Evolutionary conservation across 805 yeast genomes (phyloP), one percentile per base, ranked within the genome.

Genomic region (Zygosaccharomyces bailii): DNA sequence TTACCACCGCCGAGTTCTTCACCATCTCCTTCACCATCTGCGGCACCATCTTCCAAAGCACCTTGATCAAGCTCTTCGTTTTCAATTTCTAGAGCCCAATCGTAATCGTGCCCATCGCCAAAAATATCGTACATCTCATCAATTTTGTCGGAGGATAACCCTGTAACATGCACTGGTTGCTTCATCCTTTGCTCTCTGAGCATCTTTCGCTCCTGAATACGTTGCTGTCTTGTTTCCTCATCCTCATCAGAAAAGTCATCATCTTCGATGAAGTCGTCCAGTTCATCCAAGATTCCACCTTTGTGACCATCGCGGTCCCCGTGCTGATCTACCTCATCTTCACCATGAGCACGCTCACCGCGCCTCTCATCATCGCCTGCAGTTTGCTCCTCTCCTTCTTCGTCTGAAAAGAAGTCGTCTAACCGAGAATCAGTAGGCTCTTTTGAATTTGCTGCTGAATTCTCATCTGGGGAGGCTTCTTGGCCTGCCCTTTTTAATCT

Each of bases 41-140:
- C 66, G 6, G 50, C 65, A 36, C 61, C 67, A n/a, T 70, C 70
- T 38, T 72, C 75, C n/a, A 78, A 81, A 46, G 69, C 65, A 17
- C 49, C 47, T 24, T 48, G 49, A 25, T 78, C 79, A 20, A 69
- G 78, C 39, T 76, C 82, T 53, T 77, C 83, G 49, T 78, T 80
- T 67, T 90, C 96, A 21, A 87, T 93, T 59, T 88, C 96, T 44
- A 93, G 72, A 9, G 99, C 99, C 98, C 99, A 93, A 45, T 87
- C 96, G 66, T 93, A 93, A 60, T 91, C 97, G 52, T 82, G 89
- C 41, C 99, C 99, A 64, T 89, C 95, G 53, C 99, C 99, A 62
- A 93, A 93, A 10, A 93, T 87, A 63, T 93, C 99, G 59, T 82
- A 89, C 60, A 93, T 78, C 65, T 91, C 97, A 59, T 88, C 93